phyloP scores from a whole-genome alignment of 2,329 filamentous ascomycete species.

The Phyllosticta capitalensis region DNA sequence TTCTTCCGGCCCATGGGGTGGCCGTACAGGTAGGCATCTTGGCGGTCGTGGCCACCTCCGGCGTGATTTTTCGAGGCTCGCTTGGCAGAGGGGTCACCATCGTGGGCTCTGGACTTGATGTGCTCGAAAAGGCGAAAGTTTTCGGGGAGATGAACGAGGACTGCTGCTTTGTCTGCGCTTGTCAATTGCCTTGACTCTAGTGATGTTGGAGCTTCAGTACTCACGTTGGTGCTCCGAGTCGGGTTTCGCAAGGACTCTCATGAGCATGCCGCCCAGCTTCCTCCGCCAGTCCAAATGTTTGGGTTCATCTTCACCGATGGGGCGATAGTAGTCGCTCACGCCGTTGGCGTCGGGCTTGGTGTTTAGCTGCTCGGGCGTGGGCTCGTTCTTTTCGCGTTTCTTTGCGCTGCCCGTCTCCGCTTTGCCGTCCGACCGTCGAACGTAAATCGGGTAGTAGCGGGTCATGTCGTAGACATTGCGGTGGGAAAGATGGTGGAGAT shows the following conservation, averaged over 20 bases:
- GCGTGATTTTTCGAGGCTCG: constrained; percentile 42
- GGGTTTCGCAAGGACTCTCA: constrained; percentile 38
- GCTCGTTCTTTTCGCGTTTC: constrained; percentile 42
- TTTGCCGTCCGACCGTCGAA: constrained; percentile 41
- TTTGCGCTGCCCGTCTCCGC: constrained; percentile 38
- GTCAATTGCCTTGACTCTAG: background rate
- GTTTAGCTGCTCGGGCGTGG: constrained; percentile 43
- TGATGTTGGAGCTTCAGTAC: background rate
- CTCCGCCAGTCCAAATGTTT: constrained; percentile 50
- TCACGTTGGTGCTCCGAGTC: constrained; percentile 25
- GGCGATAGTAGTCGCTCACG: constrained; percentile 45
- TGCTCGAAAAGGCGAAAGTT: constrained; percentile 51
- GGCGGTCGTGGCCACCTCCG: constrained; percentile 42
- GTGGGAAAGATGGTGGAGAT: background rate
- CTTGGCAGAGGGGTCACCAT: constrained; percentile 30
- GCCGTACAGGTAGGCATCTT: constrained; percentile 53
- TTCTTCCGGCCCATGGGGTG: constrained; percentile 49
- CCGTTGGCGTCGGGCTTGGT: constrained; percentile 44
- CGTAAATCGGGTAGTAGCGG: constrained; percentile 39
- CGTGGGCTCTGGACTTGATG: constrained; percentile 41
- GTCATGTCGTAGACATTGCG: constrained; percentile 26
- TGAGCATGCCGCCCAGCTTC: constrained; percentile 50
- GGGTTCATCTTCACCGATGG: constrained; percentile 39
- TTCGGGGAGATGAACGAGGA: constrained; percentile 46
- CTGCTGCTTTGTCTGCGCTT: constrained; percentile 30